These are phyloP conservation scores for Zygoascus sp. DNA, from an alignment of 1,139 yeast species.

Conservation along the genomic window DNA sequence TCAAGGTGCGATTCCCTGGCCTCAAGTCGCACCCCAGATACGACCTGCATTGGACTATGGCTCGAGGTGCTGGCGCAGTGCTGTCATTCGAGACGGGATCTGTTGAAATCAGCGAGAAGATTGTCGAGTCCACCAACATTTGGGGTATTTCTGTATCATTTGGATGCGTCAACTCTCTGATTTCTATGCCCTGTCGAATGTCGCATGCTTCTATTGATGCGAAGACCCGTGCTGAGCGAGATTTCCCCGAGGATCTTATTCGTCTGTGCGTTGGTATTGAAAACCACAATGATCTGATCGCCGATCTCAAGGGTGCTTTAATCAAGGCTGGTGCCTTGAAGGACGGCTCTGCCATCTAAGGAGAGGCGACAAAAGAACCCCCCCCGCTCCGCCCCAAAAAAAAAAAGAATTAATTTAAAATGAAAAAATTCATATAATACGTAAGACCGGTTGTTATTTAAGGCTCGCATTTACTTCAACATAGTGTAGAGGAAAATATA, in stretches of 20 bases:
- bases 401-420: too few relatives aligned
- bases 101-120: slow-evolving; percentile 58
- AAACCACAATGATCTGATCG: slow-evolving; percentile 56
- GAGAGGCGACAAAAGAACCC: too few relatives aligned
- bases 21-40: slow-evolving; percentile 75
- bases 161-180: slow-evolving; percentile 89
- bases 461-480: neutral
- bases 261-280: slow-evolving; percentile 88
- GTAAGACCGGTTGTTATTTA: slow-evolving; percentile 1
- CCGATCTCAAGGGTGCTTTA: slow-evolving; percentile 63
- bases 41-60: slow-evolving; percentile 69
- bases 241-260: slow-evolving; percentile 85
- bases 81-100: slow-evolving; percentile 83
- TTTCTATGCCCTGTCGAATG: slow-evolving; percentile 92
- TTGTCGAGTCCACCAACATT: slow-evolving; percentile 69
- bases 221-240: slow-evolving; percentile 77
- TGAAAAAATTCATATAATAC: too few relatives aligned
- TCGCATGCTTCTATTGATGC: slow-evolving; percentile 95
- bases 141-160: slow-evolving; percentile 91
- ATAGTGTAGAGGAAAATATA: neutral
- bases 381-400: too few relatives aligned
- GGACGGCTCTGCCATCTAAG: neutral
- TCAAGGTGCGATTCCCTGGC: slow-evolving; percentile 81
- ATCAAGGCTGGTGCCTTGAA: slow-evolving; percentile 28
- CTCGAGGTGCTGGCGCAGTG: slow-evolving; percentile 87